phyloP scores from a whole-genome alignment of 2,329 filamentous ascomycete species.

The Penicillium oxalicum region DNA sequence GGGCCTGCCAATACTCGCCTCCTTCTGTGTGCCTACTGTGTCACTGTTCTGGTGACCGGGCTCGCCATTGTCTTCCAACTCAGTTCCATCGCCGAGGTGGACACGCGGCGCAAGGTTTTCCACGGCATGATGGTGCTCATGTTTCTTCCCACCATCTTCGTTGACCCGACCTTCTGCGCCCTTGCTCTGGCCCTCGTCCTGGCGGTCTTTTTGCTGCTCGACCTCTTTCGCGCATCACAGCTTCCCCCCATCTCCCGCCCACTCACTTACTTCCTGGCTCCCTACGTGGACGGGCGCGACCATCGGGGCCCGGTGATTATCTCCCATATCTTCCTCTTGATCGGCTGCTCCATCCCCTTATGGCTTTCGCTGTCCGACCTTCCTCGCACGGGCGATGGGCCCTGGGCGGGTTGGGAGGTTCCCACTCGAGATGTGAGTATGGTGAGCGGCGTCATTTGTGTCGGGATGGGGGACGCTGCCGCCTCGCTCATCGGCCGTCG shows the following conservation, averaged over 20 bases:
- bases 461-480: slow-evolving; percentile 90
- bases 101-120: slow-evolving; percentile 93
- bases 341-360: slow-evolving; percentile 89
- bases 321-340: slow-evolving; percentile 89
- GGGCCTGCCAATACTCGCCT: slow-evolving; percentile 80
- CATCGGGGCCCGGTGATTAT: slow-evolving; percentile 90
- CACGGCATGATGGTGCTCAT: slow-evolving; percentile 98
- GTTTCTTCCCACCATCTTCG: slow-evolving; percentile 78
- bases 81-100: slow-evolving; percentile 75
- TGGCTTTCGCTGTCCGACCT: slow-evolving; percentile 79
- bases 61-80: slow-evolving; percentile 69
- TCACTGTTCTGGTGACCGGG: slow-evolving; percentile 62
- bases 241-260: slow-evolving; percentile 83
- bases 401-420: slow-evolving; percentile 70
- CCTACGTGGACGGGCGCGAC: slow-evolving; percentile 91
- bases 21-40: slow-evolving; percentile 67
- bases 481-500: slow-evolving; percentile 84
- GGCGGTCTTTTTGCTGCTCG: slow-evolving; percentile 78
- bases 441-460: slow-evolving; percentile 87
- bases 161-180: slow-evolving; percentile 78
- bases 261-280: slow-evolving; percentile 78
- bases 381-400: slow-evolving; percentile 49
- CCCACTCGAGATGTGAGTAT: slow-evolving; percentile 71
- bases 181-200: slow-evolving; percentile 75
- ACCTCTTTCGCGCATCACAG: slow-evolving; percentile 83